Conservation (phyloP, 179 eudicot genomes). For the Amaranthus tricolor region DNA sequence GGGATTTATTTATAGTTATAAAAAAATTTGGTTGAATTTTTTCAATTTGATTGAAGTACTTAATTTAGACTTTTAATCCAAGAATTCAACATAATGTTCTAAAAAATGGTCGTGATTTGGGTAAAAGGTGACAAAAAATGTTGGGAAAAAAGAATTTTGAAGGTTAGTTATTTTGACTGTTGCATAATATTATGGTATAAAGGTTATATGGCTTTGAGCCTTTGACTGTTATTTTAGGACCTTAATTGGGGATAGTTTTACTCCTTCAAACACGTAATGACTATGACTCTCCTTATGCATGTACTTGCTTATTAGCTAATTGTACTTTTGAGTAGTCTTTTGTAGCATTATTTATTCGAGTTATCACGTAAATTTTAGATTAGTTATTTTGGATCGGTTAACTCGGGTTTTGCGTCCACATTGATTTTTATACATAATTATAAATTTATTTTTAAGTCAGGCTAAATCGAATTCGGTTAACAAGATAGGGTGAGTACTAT, state of each 20-base stretch:
- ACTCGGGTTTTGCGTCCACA: too few species aligned
- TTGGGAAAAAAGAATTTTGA: conserved; percentile 3
- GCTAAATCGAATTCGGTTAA: too few species aligned
- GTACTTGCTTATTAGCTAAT: not conserved
- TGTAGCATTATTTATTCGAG: too few species aligned
- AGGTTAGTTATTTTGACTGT: conserved; percentile 16
- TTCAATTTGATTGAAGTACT: not conserved
- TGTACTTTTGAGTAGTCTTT: too few species aligned
- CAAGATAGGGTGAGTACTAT: too few species aligned
- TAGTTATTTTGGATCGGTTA: too few species aligned
- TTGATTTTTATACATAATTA: too few species aligned
- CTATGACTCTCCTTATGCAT: not conserved
- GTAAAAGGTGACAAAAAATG: conserved; percentile 19
- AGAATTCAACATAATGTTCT: conserved; percentile 16
- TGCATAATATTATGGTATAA: not conserved
- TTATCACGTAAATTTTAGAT: too few species aligned
- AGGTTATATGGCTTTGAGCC: conserved; percentile 12
- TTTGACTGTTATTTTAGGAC: conserved; percentile 22
- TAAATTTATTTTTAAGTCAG: too few species aligned
- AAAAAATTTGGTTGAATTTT: not conserved
- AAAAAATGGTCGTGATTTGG: conserved; percentile 19
- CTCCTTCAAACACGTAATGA: conserved; percentile 39
- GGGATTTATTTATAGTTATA: not conserved
- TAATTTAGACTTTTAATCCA: conserved; percentile 13
- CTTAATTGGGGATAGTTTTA: conserved; percentile 18